Evolutionary conservation across 2,329 filamentous ascomycete species (phyloP), one percentile per base, ranked within the genome.

Genomic region (Diplodia seriata): DNA sequence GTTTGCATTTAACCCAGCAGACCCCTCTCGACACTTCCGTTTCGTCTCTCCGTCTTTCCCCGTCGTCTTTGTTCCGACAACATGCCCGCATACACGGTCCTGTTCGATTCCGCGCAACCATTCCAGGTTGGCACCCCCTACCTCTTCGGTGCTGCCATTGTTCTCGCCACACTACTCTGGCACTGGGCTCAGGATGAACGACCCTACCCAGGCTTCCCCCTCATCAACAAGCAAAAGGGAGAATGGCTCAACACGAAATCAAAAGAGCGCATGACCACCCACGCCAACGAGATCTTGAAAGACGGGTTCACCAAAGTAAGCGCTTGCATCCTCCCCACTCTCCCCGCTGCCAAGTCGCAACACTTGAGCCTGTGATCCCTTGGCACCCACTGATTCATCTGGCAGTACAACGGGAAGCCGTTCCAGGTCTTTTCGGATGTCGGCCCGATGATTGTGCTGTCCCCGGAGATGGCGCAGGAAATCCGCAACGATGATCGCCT

Each of bases 401-500:
- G 18, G 23, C 12, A 63, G 59, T 63, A 36, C 29, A 47, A 38
- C 3, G 59, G 59, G 2, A 50, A 38, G 29, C 59, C 59, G 1
- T 65, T 54, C 62, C 62, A 65, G 23, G 33, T 55, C 15, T 29
- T 65, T 7, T 18, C 8, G 9, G 62, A 55, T 12, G 47, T 23
- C 2, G 62, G 62, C 6, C 50, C 49, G 36, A 65, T 15, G 1
- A 55, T 65, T 12, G 20, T 65, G 2, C 23, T 65, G 1, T 23
- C 62, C 33, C 49, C 49, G 26, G 20, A 50, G 6, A 29, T 65
- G 49, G 50, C 50, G 62, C 33, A 65, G 12, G 62, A 65, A 33
- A 65, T 65, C 33, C 62, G 62, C 36, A 65, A 65, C 47, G 50
- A 43, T 11, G n/a, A 54, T 20, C n/a, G 31, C n/a, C n/a, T 63